A percentile compares a stretch with the other conserved stretches of the same genome.
Evolutionary conservation across 768 basidiomycete genomes (phyloP).

Genomic region (Boletus reticulatus): DNA sequence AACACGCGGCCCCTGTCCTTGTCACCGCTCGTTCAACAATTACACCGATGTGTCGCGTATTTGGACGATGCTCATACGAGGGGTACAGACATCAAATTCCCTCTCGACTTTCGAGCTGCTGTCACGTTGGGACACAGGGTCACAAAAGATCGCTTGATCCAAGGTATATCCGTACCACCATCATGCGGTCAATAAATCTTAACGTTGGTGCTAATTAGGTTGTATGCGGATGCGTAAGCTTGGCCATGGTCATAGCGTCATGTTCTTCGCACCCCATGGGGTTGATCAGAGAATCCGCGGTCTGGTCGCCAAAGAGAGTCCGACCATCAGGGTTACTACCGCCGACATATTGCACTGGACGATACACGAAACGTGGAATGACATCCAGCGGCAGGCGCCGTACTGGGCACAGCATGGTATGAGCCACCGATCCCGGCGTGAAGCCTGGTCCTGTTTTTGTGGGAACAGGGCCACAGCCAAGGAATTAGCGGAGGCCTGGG

Average conservation of each 20-base stretch:
- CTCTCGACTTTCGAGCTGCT: not conserved
- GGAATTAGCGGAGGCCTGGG: not conserved
- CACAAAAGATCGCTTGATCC: not conserved
- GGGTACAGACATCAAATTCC: not conserved
- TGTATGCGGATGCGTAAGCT: not conserved
- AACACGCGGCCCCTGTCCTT: not conserved
- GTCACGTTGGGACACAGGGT: not conserved
- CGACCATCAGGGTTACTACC: not conserved
- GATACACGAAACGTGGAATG: not conserved
- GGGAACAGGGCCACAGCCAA: not conserved
- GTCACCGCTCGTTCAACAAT: not conserved
- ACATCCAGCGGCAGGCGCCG: not conserved
- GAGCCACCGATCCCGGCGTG: not conserved
- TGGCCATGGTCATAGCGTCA: not conserved
- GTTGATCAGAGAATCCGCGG: not conserved
- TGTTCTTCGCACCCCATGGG: not conserved
- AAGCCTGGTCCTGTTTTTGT: not conserved
- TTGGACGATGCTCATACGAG: not conserved
- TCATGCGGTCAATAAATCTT: too few species aligned
- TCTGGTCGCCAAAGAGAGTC: not conserved
- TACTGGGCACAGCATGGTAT: not conserved
- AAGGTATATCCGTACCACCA: not conserved
- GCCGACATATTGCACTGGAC: not conserved
- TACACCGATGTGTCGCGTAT: not conserved
- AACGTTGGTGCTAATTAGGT: too few species aligned